Evolutionary conservation across 1,139 yeast species (phyloP), one percentile per base, ranked within the genome.

Genomic region (Suhomyces chickasaworum): DNA sequence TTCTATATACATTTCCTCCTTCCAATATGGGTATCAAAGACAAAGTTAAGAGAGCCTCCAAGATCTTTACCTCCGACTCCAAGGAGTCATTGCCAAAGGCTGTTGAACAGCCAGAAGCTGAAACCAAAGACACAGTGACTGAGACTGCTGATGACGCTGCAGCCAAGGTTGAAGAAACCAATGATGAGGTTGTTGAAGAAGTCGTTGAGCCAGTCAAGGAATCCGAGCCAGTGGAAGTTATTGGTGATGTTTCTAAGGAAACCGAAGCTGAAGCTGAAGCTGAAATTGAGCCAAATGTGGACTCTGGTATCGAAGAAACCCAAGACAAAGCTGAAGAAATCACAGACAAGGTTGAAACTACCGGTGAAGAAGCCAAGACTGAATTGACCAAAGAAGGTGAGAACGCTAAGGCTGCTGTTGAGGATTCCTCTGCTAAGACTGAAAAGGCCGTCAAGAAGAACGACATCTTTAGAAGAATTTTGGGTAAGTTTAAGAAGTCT

Each of bases 391-490:
- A 44, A 51, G 52, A 49, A 48, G 64, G 51, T 37, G 66, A 63
- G 48, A 62, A 54, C 45, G 71, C 71, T 42, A 61, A 66, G 57
- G 65, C 64, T 21, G 67, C 65, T 38, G 66, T 65, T 41, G 63
- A 61, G 48, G 59, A 60, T 32, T 53, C 62, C 37, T 55, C 69
- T 16, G 57, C 53, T 37, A 62, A 65, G 51, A 66, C 59, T 43
- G 71, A 65, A 44, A 69, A 67, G 54, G 69, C 64, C 43, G 66
- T 61, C 31, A 71, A 76, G 69, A 78, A 77, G 76, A 71, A 71
- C 58, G 72, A 73, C 52, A 66, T 77, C 61, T 71, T 77, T 67
- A 79, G 77, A 73, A 79, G 71, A 64, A 63, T 77, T 47, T 59
- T 75, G 52, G 61, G 66, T 54, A 77, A 73, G 62, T 68, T 80